These are phyloP conservation scores for Corymbia maculata DNA, from an alignment of 345 rosid genomes.

Conservation along the genomic window DNA sequence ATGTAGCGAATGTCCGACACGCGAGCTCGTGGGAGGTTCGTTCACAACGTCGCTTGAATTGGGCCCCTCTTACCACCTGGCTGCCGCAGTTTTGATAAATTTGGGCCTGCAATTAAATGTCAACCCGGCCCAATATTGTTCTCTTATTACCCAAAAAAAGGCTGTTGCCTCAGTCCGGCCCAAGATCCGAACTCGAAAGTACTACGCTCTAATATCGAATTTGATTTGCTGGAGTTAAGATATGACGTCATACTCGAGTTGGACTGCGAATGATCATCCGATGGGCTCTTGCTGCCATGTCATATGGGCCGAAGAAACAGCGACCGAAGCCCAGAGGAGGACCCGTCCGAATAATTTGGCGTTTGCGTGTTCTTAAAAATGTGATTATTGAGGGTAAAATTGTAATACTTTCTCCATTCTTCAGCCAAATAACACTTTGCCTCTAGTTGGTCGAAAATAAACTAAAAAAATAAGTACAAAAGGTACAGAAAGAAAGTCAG, in stretches of 20 bases:
- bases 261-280: background rate
- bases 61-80: background rate
- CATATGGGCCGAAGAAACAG: background rate
- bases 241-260: background rate
- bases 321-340: background rate
- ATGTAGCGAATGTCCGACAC: background rate
- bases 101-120: background rate
- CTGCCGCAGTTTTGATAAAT: background rate
- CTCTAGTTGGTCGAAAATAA: background rate
- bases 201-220: background rate
- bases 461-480: background rate
- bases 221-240: background rate
- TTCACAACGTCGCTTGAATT: background rate
- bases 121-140: background rate
- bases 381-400: background rate
- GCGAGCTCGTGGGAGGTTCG: background rate
- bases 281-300: background rate
- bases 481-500: background rate
- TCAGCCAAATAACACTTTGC: background rate
- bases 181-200: background rate
- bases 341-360: background rate
- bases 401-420: background rate
- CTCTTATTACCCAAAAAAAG: background rate
- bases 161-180: background rate
- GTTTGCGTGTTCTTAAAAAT: background rate